A percentile compares a stretch with the other conserved stretches of the same genome.
phyloP scores from a whole-genome alignment of 495 filamentous ascomycete genomes.

The Lasiosphaeria miniovina region DNA sequence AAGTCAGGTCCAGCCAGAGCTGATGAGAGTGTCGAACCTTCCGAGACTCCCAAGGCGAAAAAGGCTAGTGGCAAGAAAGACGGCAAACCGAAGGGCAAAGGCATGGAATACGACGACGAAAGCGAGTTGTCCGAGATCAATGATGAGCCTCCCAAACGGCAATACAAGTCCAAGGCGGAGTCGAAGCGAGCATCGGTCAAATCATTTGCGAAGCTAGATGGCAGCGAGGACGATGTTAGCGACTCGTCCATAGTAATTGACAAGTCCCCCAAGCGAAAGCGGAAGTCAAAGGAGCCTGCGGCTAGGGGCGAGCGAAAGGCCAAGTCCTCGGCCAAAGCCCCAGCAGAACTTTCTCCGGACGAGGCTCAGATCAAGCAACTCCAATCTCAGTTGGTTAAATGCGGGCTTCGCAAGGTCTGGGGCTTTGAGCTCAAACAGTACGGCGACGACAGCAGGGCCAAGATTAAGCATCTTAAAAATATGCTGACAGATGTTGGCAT shows the following conservation, averaged over 20 bases:
- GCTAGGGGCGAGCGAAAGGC: conserved; percentile 19
- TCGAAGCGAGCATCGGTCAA: conserved; percentile 1
- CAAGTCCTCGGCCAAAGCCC: conserved; percentile 24
- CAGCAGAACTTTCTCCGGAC: conserved; percentile 57
- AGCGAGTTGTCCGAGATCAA: conserved; percentile 78
- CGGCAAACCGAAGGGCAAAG: background rate
- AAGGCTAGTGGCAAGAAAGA: background rate
- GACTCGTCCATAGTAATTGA: conserved; percentile 71
- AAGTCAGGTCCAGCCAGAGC: too few relatives aligned
- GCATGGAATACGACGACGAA: conserved; percentile 53
- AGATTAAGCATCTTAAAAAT: conserved; percentile 74
- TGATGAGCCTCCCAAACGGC: conserved; percentile 63
- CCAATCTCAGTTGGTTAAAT: conserved; percentile 84
- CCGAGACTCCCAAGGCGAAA: too few relatives aligned
- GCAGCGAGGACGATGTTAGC: conserved; percentile 40
- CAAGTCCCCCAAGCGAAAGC: conserved; percentile 31
- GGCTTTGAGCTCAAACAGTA: conserved; percentile 74
- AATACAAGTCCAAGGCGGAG: conserved; percentile 21
- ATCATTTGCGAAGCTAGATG: background rate
- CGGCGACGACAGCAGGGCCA: conserved; percentile 61
- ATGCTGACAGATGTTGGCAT: conserved; percentile 83
- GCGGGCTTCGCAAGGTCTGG: conserved; percentile 94
- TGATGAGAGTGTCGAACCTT: too few relatives aligned
- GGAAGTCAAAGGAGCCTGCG: conserved; percentile 20
- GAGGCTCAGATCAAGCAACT: conserved; percentile 86